Base-by-base conservation (phyloP, 2,329 filamentous ascomycete species). In the Chaetomium olivaceum region DNA sequence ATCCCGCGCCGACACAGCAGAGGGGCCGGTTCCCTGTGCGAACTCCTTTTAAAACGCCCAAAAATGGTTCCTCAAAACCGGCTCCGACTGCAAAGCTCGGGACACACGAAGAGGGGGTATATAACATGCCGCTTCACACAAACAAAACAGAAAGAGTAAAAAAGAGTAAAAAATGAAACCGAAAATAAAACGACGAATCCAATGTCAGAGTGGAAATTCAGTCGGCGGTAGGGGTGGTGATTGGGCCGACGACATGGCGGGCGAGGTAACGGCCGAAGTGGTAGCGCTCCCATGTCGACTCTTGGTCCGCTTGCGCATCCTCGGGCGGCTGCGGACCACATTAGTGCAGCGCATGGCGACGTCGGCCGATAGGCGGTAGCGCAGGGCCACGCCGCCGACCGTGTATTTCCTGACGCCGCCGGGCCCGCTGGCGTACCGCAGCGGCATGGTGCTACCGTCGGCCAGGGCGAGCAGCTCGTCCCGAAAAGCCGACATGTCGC, bases 291-390 rank as follows among this genome's bases (percentile, higher is more conserved):
- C 66, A 11, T 65, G 54, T 25, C 64, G 63, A 19, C 51, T 61
- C 64, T 69, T 73, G 56, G 64, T 69, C 57, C 76, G 71, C 66
- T 71, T 75, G 9, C 76, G 74, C 76, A 78, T 78, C 25, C 76
- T 72, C n/a, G 75, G 76, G 48, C 69, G 71, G 64, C 66, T 77
- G 48, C 70, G 71, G 36, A 78, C 75, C 31, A 77, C 70, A 29
- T 76, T 77, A 7, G 70, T 66, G 61, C 75, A 77, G 29, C 73
- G 72, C 61, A 75, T 51, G 1, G 75, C 76, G 21, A 71, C 73
- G 23, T 77, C 76, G 2, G 71, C 70, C 8, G 76, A 74, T 27
- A 73, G 66, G 4, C 69, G 72, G 55, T 74, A 74, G 2, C 69
- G 72, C 50, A 76, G 68, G 12, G 70, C 62, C 4, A 72, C 61